Percentiles rank a stretch among this genome's conserved stretches.
Evolutionary conservation across 2,329 filamentous ascomycete species (phyloP).

Genomic region (Tympanopsis confertula): DNA sequence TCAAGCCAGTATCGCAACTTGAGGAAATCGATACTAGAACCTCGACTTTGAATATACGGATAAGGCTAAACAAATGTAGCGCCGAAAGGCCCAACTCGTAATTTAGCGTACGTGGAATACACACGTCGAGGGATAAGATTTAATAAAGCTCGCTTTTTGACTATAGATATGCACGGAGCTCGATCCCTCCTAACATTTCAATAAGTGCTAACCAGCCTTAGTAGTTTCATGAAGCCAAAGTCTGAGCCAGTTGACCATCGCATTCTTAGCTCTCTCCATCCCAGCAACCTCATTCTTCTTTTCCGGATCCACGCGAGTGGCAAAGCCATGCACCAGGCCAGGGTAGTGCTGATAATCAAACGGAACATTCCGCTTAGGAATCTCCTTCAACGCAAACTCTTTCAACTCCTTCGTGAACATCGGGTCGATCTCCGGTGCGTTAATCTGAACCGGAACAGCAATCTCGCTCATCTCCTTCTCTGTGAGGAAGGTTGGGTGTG

Average conservation of each 20-base stretch:
- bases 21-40: too few species aligned
- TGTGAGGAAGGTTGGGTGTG: conserved; percentile 29
- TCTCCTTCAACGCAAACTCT: conserved; percentile 20
- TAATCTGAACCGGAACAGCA: conserved; percentile 34
- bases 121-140: too few species aligned
- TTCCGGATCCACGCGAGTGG: background rate
- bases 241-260: background rate
- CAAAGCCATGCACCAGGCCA: conserved; percentile 27
- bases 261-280: background rate
- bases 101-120: too few species aligned
- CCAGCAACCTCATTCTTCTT: background rate
- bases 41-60: too few species aligned
- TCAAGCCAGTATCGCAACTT: too few species aligned
- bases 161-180: too few species aligned
- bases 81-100: too few species aligned
- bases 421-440: conserved; percentile 35
- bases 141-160: too few species aligned
- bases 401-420: conserved; percentile 32
- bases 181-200: too few species aligned
- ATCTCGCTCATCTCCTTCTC: conserved; percentile 31
- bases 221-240: background rate
- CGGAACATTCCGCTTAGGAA: conserved; percentile 22
- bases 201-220: too few species aligned
- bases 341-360: conserved; percentile 40
- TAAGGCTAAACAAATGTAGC: too few species aligned